phyloP scores from a whole-genome alignment of 352 stramenopile genomes.

The Pythium guiyangense region DNA sequence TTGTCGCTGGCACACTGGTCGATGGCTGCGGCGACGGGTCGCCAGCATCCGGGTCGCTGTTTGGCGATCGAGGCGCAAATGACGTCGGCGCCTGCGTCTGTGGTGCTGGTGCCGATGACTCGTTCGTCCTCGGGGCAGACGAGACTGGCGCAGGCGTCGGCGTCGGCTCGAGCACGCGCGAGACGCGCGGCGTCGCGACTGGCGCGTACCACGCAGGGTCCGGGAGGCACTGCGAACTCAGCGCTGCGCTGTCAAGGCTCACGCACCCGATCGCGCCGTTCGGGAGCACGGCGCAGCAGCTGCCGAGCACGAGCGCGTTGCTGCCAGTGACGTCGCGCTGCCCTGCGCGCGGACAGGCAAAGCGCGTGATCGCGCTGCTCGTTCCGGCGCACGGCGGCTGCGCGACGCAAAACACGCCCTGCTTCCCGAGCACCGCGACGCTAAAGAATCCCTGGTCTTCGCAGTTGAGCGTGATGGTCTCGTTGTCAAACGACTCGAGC shows the following conservation, averaged over 20 bases:
- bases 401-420: conserved; percentile 33
- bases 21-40: neutral
- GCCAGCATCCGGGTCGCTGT: conserved; percentile 5
- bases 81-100: neutral
- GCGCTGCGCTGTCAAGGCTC: conserved; percentile 8
- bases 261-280: conserved; percentile 32
- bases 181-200: neutral
- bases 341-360: conserved; percentile 30
- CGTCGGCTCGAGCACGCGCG: conserved; percentile 1
- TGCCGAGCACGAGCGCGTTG: conserved; percentile 19
- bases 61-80: neutral
- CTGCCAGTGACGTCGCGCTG: conserved; percentile 10
- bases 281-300: conserved; percentile 36
- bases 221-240: conserved; percentile 20
- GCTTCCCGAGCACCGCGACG: conserved; percentile 28
- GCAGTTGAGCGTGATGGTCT: conserved; percentile 4
- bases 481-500: neutral
- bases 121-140: neutral
- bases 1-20: no score
- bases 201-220: conserved; percentile 15
- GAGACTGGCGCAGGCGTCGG: neutral
- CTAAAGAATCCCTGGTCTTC: conserved; percentile 11
- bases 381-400: conserved; percentile 27
- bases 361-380: neutral
- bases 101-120: neutral